Evolutionary conservation across 2,329 filamentous ascomycete species (phyloP), one percentile per base, ranked within the genome.

Genomic region (Ceratocystis variospora): DNA sequence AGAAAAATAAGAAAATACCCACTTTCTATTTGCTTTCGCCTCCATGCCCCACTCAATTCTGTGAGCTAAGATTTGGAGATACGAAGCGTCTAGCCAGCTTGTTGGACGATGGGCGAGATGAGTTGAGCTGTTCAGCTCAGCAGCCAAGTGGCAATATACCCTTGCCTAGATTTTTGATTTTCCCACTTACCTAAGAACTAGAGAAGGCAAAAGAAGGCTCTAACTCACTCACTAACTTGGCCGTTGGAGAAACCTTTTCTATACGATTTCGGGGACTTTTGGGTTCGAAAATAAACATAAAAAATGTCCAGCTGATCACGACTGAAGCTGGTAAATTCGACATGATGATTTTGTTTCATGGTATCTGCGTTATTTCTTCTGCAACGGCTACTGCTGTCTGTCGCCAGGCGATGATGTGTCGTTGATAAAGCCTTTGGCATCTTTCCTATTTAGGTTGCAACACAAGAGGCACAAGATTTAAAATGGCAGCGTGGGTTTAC

Each of bases 391-490:
- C 25, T 12, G 15, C 25, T 53, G 19, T 19, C 48, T 53, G 2
- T 41, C 8, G 3, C 4, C 19, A 12, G 19, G 19, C 15, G 19
- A 28, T 53, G 48, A 53, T 6, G 15, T 53, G 48, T 19, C 46
- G 46, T 53, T 53, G 48, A 28, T 53, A 59, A 31, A 59, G 12
- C 28, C 25, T 59, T 59, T 59, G 28, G 5, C 55, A 59, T 59
- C 55, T 59, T 59, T 59, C 55, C 55, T 33, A 33, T 59, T 59
- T 59, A 17, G 55, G 55, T 31, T 59, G 55, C 55, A 33, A 59
- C 55, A 33, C 55, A 33, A 59, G 33, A 37, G 55, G 28, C 28
- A 33, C 55, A n/a, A 59, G 12, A 59, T 59, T 19, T 19, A 59
- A 59, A 59, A 59, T 12, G 22, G 55, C 28, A n/a, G 28, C 28